phyloP scores from a whole-genome alignment of 768 basidiomycete species.

The Tricholoma furcatifolium region DNA sequence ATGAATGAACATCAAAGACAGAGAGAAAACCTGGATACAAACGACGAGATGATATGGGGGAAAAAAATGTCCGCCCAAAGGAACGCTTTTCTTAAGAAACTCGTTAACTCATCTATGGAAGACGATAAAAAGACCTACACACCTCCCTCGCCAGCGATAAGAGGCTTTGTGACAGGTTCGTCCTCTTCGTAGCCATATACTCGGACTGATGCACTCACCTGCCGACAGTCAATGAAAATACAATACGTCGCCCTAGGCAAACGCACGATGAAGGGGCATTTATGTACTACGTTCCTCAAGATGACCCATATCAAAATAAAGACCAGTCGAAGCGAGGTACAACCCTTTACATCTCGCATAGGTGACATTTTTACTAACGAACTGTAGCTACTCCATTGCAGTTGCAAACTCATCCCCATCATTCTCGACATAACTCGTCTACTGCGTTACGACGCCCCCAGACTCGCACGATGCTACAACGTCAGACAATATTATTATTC shows the following conservation, averaged over 20 bases:
- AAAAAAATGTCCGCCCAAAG: conserved; percentile 69
- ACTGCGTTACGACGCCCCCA: conserved; percentile 27
- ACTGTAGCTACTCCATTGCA: conserved; percentile 10
- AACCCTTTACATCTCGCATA: background rate
- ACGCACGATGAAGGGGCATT: conserved; percentile 44
- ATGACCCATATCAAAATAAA: conserved; percentile 24
- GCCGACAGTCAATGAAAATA: conserved; percentile 29
- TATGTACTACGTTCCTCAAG: conserved; percentile 49
- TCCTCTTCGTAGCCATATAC: background rate
- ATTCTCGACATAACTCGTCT: conserved; percentile 11
- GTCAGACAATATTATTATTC: conserved; percentile 22
- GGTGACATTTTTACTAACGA: background rate
- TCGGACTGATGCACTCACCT: background rate
- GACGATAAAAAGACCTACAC: conserved; percentile 48
- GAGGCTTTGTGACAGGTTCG: conserved; percentile 48
- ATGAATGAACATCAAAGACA: conserved; percentile 54
- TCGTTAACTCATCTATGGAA: conserved; percentile 57
- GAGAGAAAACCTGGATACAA: conserved; percentile 75
- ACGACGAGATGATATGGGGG: conserved; percentile 79
- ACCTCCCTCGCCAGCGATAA: conserved; percentile 20
- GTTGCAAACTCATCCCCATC: conserved; percentile 13
- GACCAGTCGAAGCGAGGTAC: conserved; percentile 22
- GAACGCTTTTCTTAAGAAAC: conserved; percentile 67
- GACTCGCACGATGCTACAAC: conserved; percentile 47
- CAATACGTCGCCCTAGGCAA: conserved; percentile 32